Percentiles rank a stretch among this genome's conserved stretches.
These are phyloP conservation scores for Candida dajiaensis DNA, from an alignment of 805 yeast genomes.

Conservation along the genomic window DNA sequence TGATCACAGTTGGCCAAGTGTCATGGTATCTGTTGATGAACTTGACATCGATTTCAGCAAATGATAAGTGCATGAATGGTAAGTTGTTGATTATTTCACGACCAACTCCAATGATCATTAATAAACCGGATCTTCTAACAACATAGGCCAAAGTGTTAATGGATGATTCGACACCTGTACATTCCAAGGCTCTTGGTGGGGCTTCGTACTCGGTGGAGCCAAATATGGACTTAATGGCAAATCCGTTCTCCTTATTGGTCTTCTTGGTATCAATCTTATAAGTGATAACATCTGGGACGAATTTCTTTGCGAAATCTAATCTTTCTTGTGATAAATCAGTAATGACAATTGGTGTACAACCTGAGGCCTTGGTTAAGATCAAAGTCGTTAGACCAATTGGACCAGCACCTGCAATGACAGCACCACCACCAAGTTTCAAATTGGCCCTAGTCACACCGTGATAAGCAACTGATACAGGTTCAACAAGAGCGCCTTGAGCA, in stretches of 20 bases:
- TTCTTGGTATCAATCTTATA: conserved; percentile 33
- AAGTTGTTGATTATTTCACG: conserved; percentile 37
- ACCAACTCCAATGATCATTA: conserved; percentile 49
- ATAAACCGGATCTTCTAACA: conserved; percentile 40
- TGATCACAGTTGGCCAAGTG: conserved; percentile 53
- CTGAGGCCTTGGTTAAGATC: conserved; percentile 43
- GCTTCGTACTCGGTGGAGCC: conserved; percentile 31
- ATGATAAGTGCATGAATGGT: conserved; percentile 50
- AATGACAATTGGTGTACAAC: conserved; percentile 46
- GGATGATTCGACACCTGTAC: conserved; percentile 48
- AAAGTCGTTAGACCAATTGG: conserved; percentile 52
- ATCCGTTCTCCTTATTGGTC: conserved; percentile 32
- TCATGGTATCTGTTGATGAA: conserved; percentile 50
- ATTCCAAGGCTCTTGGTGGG: conserved; percentile 43
- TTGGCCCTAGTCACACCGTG: conserved; percentile 46
- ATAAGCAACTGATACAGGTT: conserved; percentile 48
- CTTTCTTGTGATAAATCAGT: conserved; percentile 42
- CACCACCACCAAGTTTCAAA: conserved; percentile 42
- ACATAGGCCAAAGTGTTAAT: conserved; percentile 42
- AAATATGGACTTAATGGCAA: conserved; percentile 29
- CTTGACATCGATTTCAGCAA: conserved; percentile 45
- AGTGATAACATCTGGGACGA: conserved; percentile 42
- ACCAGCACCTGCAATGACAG: conserved; percentile 48
- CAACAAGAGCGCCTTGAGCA: conserved; percentile 50
- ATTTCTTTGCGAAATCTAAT: conserved; percentile 38